Percentiles rank a stretch among this genome's conserved stretches.
Conservation (phyloP, 1,284 basidiomycete species). For the Rhodotorula sp. region DNA sequence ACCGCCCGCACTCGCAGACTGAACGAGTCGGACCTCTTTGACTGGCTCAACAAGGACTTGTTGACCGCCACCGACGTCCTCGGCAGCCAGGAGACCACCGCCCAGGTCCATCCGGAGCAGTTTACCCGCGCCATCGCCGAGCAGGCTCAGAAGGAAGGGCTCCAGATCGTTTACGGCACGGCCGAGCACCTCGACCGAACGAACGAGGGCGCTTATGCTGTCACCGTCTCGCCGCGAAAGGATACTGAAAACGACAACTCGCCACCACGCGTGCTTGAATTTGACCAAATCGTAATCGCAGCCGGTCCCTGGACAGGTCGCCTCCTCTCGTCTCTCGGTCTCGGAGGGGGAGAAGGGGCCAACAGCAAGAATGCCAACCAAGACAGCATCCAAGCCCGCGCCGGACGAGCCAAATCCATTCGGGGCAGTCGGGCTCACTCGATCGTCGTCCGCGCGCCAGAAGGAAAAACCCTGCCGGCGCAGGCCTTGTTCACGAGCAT, state of each 20-base stretch:
- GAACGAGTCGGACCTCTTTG: slow-evolving; percentile 33
- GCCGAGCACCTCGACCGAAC: slow-evolving; percentile 43
- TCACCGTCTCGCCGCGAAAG: slow-evolving; percentile 25
- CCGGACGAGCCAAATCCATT: slow-evolving; percentile 40
- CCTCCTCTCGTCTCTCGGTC: slow-evolving; percentile 57
- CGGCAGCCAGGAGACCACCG: slow-evolving; percentile 57
- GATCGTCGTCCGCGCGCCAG: slow-evolving; percentile 50
- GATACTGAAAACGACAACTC: slow-evolving; percentile 21
- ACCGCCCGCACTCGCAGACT: slow-evolving; percentile 3
- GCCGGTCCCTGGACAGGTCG: slow-evolving; percentile 83
- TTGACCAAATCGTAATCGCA: slow-evolving; percentile 62
- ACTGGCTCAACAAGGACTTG: slow-evolving; percentile 48
- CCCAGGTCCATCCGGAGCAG: slow-evolving; percentile 75
- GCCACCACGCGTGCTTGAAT: background rate
- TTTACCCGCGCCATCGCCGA: slow-evolving; percentile 76
- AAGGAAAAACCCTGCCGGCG: slow-evolving; percentile 43
- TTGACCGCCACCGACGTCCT: slow-evolving; percentile 45
- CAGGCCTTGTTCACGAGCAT: slow-evolving; percentile 58
- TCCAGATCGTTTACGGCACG: slow-evolving; percentile 50
- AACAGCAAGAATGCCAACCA: too few species aligned
- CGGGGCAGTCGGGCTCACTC: slow-evolving; percentile 55
- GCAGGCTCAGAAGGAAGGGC: slow-evolving; percentile 52
- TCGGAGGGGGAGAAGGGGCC: slow-evolving; percentile 30
- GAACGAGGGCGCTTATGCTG: slow-evolving; percentile 19
- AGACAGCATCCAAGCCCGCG: background rate